phyloP scores from a whole-genome alignment of 129 eudicot species.

The Kitagawia praeruptora region DNA sequence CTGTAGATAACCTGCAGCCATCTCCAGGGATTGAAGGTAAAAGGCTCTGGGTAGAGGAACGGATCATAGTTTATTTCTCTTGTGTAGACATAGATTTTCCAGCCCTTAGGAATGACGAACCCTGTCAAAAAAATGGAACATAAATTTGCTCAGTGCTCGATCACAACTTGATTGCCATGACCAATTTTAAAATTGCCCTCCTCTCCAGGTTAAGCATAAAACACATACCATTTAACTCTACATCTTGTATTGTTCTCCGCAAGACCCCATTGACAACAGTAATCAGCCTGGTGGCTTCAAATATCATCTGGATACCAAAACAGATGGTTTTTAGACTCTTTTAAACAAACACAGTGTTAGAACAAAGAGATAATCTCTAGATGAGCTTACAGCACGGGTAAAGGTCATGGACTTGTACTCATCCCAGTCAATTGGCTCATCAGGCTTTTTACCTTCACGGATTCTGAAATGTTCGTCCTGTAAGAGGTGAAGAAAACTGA shows the following conservation, averaged over 20 bases:
- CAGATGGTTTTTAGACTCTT: background rate
- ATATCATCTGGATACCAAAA: slow-evolving; percentile 27
- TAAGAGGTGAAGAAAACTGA: background rate
- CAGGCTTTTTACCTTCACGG: slow-evolving; percentile 24
- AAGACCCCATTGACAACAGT: slow-evolving; percentile 37
- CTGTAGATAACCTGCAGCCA: slow-evolving; percentile 47
- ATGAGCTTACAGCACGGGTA: slow-evolving; percentile 42
- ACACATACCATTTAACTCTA: slow-evolving; percentile 30
- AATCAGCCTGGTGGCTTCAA: slow-evolving; percentile 37
- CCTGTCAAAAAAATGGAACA: slow-evolving; percentile 16
- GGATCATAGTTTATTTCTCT: slow-evolving; percentile 67
- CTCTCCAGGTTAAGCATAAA: background rate
- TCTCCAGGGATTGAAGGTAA: slow-evolving; percentile 61
- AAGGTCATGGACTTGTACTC: slow-evolving; percentile 43
- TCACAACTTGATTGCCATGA: background rate
- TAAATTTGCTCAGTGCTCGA: background rate
- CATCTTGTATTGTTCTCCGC: slow-evolving; percentile 32
- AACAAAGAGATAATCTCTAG: background rate
- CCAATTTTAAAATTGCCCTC: background rate
- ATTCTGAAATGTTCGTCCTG: slow-evolving; percentile 43
- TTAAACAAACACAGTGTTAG: background rate
- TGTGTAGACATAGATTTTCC: slow-evolving; percentile 65
- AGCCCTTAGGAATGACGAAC: slow-evolving; percentile 48
- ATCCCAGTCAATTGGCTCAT: slow-evolving; percentile 35
- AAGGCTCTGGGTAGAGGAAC: slow-evolving; percentile 46